These are phyloP conservation scores for Fusarium sp. DNA, from an alignment of 2,329 filamentous ascomycete genomes.

Conservation along the genomic window DNA sequence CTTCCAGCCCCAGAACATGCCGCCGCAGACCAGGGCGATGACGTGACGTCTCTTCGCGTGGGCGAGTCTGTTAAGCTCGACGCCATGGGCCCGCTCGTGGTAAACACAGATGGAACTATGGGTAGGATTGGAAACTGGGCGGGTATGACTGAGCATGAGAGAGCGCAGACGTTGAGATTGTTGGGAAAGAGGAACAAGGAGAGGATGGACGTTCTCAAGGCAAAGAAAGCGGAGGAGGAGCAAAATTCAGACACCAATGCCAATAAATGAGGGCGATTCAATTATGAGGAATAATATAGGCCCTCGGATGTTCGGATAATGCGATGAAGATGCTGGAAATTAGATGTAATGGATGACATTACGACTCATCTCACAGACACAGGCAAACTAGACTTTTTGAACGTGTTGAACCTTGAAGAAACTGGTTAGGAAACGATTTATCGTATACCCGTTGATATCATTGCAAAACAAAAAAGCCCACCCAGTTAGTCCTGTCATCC, in stretches of 20 bases:
- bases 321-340: neutral
- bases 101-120: conserved; percentile 75
- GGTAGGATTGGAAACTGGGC: conserved; percentile 77
- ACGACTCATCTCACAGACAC: neutral
- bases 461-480: conserved; percentile 32
- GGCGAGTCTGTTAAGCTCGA: conserved; percentile 64
- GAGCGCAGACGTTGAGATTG: conserved; percentile 70
- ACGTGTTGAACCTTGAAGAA: conserved; percentile 26
- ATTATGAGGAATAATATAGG: neutral
- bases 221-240: conserved; percentile 22
- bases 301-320: neutral
- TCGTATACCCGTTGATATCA: conserved; percentile 43
- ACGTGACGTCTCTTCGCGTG: conserved; percentile 36
- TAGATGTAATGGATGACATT: neutral
- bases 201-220: conserved; percentile 62
- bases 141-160: conserved; percentile 74
- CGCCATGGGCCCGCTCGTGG: conserved; percentile 75
- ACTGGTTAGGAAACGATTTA: conserved; percentile 35
- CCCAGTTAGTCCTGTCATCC: conserved; percentile 18
- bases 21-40: conserved; percentile 31
- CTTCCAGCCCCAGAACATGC: conserved; percentile 39
- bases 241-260: conserved; percentile 1
- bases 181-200: conserved; percentile 73
- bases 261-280: neutral
- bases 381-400: neutral